phyloP scores from a whole-genome alignment of 2,329 filamentous ascomycete species.

The Ilyonectria robusta region DNA sequence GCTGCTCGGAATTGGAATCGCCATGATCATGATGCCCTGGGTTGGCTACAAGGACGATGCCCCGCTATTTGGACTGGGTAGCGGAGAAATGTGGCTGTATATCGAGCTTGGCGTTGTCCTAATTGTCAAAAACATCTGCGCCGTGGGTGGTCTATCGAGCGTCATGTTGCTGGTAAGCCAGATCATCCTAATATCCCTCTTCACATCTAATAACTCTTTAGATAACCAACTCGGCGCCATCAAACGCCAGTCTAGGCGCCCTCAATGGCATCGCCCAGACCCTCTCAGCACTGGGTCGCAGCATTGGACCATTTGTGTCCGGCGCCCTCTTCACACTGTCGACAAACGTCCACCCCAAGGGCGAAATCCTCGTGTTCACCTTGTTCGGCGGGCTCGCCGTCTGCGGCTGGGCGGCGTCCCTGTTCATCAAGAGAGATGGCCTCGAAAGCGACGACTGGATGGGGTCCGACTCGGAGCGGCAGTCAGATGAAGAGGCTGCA shows the following conservation, averaged over 20 bases:
- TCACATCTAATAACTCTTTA: constrained; percentile 51
- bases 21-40: constrained; percentile 91
- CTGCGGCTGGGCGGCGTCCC: constrained; percentile 83
- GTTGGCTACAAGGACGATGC: constrained; percentile 81
- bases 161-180: constrained; percentile 84
- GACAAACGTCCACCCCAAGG: constrained; percentile 80
- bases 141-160: constrained; percentile 90
- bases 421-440: constrained; percentile 78
- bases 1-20: constrained; percentile 83
- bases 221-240: constrained; percentile 95
- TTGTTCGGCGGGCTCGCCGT: constrained; percentile 88
- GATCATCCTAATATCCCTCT: neutral
- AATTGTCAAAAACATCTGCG: constrained; percentile 89
- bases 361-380: constrained; percentile 88
- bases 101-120: constrained; percentile 84
- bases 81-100: constrained; percentile 80
- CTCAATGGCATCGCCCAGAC: constrained; percentile 96
- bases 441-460: constrained; percentile 72
- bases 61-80: constrained; percentile 69
- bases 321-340: constrained; percentile 89
- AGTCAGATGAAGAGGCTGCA: constrained; percentile 41
- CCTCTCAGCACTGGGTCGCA: constrained; percentile 89
- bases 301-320: constrained; percentile 89
- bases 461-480: constrained; percentile 48
- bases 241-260: constrained; percentile 87